These are phyloP conservation scores for Plasmodium sp. DNA, from an alignment of 169 alveolate genomes.

Conservation along the genomic window DNA sequence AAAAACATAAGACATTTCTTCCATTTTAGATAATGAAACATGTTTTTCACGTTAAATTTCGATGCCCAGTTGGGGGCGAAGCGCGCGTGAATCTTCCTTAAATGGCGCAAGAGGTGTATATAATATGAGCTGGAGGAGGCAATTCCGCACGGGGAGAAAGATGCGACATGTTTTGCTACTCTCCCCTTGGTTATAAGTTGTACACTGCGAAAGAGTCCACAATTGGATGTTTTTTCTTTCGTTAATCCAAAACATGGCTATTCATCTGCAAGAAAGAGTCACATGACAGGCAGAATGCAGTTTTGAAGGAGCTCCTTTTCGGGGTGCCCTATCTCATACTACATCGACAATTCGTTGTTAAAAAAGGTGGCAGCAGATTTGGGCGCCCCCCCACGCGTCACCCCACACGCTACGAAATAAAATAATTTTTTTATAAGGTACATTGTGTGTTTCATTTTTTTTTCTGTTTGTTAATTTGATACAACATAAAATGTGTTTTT, in stretches of 20 bases:
- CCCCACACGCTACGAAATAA: neutral
- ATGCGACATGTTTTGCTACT: neutral
- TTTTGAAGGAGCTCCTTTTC: neutral
- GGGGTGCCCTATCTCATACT: neutral
- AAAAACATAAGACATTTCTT: neutral
- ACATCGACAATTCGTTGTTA: neutral
- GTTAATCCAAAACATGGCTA: neutral
- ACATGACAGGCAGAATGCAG: neutral
- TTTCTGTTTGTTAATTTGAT: neutral
- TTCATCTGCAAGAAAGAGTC: neutral
- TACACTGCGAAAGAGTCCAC: neutral
- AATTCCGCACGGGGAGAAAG: neutral
- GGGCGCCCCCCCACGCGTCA: neutral
- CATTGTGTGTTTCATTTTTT: neutral
- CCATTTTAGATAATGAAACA: neutral
- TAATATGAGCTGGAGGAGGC: neutral
- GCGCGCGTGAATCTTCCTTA: neutral
- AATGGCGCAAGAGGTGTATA: neutral
- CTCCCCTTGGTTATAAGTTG: neutral
- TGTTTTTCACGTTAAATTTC: neutral
- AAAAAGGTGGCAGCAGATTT: neutral
- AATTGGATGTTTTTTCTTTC: neutral
- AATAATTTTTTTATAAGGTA: neutral
- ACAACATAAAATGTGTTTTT: neutral
- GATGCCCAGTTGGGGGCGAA: neutral